Evolutionary conservation across 441 rosid genomes (phyloP), one percentile per base, ranked within the genome.

Genomic region (Raphanus hybrid): DNA sequence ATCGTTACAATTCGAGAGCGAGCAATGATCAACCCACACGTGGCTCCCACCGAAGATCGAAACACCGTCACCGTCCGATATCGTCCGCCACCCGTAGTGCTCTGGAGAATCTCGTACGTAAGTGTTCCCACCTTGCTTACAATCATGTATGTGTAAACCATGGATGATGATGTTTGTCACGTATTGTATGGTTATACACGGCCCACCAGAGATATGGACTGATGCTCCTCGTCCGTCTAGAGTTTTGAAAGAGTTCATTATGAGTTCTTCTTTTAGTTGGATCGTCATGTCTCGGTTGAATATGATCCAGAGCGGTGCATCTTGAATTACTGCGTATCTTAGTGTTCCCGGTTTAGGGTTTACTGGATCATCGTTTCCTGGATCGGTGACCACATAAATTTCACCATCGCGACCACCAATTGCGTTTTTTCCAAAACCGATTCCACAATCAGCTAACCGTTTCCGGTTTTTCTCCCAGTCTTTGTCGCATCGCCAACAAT

Each of bases 401-500:
- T 66, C 85, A 4, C 98, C 98, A 67, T 92, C 93, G 32, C 92
- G 80, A 0, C 98, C 98, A 0, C 98, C 98, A 16, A 92, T 55
- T 27, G 98, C 97, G 59, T 86, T 91, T 76, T 92, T 92, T 2
- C 98, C 98, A 43, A 94, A 94, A 69, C 98, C 98, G 65, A 94
- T 92, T 5, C 85, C 98, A 37, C 98, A 94, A 9, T 94, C 93
- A 0, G 98, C 97, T 7, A 94, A 77, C n/a, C 85, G 76, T 76
- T 89, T 91, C 4, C 98, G 86, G 82, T 94, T 94, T 74, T 83
- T 84, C 85, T 91, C 92, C 98, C 98, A 94, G 8, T 89, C 73
- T 29, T 96, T 87, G 78, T 92, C 98, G 39, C 98, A 92, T 45
- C 98, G 75, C 98, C 98, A 94, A 86, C 98, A 94, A 73, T 92